Percentiles rank a stretch among this genome's conserved stretches.
Evolutionary conservation across 2,329 filamentous ascomycete genomes (phyloP).

Genomic region (Neofusicoccum laricinum): DNA sequence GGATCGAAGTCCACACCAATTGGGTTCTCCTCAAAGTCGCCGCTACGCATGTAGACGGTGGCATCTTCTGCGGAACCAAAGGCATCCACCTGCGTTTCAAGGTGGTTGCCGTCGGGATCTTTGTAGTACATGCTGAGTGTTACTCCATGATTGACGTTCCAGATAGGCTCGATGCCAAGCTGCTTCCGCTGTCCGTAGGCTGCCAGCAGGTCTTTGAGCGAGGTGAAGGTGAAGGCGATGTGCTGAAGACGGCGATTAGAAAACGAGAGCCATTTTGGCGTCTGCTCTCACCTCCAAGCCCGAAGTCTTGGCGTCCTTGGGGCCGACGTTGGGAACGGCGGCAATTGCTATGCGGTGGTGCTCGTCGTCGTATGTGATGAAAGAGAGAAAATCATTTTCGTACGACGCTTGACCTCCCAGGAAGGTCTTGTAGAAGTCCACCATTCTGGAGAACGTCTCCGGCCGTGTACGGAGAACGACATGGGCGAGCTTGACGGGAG

Average conservation of each 20-base stretch:
- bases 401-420: conserved; percentile 33
- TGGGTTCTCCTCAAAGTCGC: conserved; percentile 42
- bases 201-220: conserved; percentile 33
- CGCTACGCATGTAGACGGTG: conserved; percentile 38
- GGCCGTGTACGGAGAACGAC: conserved; percentile 27
- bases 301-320: conserved; percentile 23
- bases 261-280: too few relatives aligned
- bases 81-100: conserved; percentile 47
- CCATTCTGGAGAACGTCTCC: conserved; percentile 30
- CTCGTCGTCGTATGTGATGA: conserved; percentile 47
- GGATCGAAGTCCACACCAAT: conserved; percentile 33
- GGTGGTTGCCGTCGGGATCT: conserved; percentile 49
- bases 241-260: conserved; percentile 28
- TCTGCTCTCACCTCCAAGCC: conserved; percentile 27
- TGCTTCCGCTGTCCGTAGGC: conserved; percentile 39
- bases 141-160: conserved; percentile 49
- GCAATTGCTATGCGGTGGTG: conserved; percentile 49
- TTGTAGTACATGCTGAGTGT: conserved; percentile 49
- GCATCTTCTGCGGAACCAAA: conserved; percentile 38
- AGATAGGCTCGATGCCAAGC: conserved; percentile 39
- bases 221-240: conserved; percentile 42
- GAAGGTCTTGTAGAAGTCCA: conserved; percentile 39
- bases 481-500: conserved; percentile 23
- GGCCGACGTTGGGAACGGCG: conserved; percentile 23
- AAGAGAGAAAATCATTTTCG: conserved; percentile 27